These are phyloP conservation scores for Trichoderma simmonsii DNA, from an alignment of 2,329 filamentous ascomycete genomes.

Conservation along the genomic window DNA sequence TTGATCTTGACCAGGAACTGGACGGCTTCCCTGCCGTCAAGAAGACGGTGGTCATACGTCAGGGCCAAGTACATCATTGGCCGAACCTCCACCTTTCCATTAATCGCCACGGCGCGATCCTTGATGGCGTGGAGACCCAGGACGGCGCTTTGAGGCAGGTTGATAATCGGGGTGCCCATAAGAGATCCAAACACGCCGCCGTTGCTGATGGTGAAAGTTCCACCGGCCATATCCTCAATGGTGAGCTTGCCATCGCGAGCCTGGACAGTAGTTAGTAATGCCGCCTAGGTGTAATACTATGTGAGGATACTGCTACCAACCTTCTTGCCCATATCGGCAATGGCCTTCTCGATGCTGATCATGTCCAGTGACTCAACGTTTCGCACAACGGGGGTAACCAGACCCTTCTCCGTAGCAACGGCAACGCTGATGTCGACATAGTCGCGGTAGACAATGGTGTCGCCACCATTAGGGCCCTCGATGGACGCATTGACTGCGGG, in stretches of 20 bases:
- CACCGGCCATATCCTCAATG: slow-evolving; percentile 98
- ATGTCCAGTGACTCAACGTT: slow-evolving; percentile 89
- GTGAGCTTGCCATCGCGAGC: slow-evolving; percentile 94
- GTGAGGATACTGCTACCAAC: slow-evolving; percentile 42
- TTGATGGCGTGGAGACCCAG: slow-evolving; percentile 96
- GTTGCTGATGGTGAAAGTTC: slow-evolving; percentile 97
- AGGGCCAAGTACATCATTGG: slow-evolving; percentile 99
- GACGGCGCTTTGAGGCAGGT: slow-evolving; percentile 88
- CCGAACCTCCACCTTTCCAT: slow-evolving; percentile 91
- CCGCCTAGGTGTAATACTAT: not conserved
- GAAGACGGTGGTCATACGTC: slow-evolving; percentile 93
- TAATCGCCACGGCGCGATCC: slow-evolving; percentile 82
- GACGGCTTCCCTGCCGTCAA: slow-evolving; percentile 92
- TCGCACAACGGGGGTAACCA: slow-evolving; percentile 93
- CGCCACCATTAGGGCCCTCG: slow-evolving; percentile 88
- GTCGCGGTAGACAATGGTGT: slow-evolving; percentile 97
- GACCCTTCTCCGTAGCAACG: slow-evolving; percentile 93
- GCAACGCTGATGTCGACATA: slow-evolving; percentile 98
- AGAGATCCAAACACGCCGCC: slow-evolving; percentile 95
- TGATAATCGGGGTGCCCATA: slow-evolving; percentile 98
- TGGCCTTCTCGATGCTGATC: slow-evolving; percentile 82
- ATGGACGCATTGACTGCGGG: slow-evolving; percentile 95
- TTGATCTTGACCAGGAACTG: slow-evolving; percentile 97
- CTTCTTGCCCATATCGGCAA: slow-evolving; percentile 95
- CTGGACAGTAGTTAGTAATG: slow-evolving; percentile 41